Conservation (phyloP, 2,329 filamentous ascomycete genomes). For the Pyrenophora tritici-repentis region DNA sequence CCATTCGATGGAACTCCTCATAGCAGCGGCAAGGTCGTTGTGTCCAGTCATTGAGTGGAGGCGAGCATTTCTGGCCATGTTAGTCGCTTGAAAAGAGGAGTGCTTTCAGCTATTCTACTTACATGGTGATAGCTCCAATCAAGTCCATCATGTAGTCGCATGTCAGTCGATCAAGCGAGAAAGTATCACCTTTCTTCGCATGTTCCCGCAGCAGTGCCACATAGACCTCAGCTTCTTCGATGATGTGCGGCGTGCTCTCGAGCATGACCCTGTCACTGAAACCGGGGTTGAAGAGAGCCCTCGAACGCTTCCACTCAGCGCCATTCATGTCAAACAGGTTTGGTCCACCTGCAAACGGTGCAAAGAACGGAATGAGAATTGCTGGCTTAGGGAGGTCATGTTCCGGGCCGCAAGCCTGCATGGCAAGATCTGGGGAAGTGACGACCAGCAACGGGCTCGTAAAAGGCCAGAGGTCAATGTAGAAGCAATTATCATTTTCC, state of each 20-base stretch:
- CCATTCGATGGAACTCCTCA: slow-evolving; percentile 13
- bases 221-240: slow-evolving; percentile 5
- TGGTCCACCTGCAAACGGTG: slow-evolving; percentile 17
- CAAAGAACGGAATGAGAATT: slow-evolving; percentile 10
- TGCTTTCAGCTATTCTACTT: neutral
- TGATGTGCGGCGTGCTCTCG: slow-evolving; percentile 25
- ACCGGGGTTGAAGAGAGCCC: slow-evolving; percentile 24
- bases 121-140: slow-evolving; percentile 4
- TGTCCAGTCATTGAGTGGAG: slow-evolving; percentile 20
- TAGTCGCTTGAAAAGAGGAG: neutral
- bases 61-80: slow-evolving; percentile 3
- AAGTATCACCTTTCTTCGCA: slow-evolving; percentile 1
- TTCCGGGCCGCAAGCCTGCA: slow-evolving; percentile 5
- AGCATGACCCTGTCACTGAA: slow-evolving; percentile 52
- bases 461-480: slow-evolving; percentile 27
- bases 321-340: slow-evolving; percentile 22
- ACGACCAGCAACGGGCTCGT: slow-evolving; percentile 18
- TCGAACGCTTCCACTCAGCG: slow-evolving; percentile 35
- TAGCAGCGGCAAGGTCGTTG: slow-evolving; percentile 11
- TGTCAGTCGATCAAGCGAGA: slow-evolving; percentile 5
- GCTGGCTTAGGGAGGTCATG: slow-evolving; percentile 15
- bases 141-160: slow-evolving; percentile 14
- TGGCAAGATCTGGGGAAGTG: slow-evolving; percentile 9
- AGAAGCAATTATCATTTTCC: slow-evolving; percentile 7
- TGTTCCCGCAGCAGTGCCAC: slow-evolving; percentile 6